These are phyloP conservation scores for Canavalia ensiformis DNA, from an alignment of 306 rosid species.

Conservation along the genomic window DNA sequence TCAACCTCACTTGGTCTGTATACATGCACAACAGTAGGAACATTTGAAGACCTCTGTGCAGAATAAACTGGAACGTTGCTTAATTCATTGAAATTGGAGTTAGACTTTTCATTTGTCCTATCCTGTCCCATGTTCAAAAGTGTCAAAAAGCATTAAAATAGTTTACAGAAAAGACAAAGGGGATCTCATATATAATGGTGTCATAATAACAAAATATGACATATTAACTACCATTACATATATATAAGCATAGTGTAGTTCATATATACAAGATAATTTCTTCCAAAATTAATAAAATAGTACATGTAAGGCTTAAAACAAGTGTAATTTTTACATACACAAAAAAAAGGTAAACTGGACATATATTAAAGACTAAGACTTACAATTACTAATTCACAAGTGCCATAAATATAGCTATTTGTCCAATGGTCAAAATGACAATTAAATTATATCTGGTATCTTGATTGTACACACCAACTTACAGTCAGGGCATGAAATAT, in stretches of 20 bases:
- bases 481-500: conserved; percentile 40
- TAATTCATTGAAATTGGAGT: conserved; percentile 43
- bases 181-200: background rate
- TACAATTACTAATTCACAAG: background rate
- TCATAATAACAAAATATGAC: conserved; percentile 34
- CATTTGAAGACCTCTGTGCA: conserved; percentile 45
- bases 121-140: conserved; percentile 60
- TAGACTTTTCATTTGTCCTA: conserved; percentile 42
- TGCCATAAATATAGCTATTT: background rate
- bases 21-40: conserved; percentile 83
- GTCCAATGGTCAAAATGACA: conserved; percentile 10
- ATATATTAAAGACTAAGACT: conserved; percentile 5
- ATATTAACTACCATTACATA: background rate
- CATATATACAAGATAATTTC: background rate
- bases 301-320: background rate
- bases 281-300: conserved; percentile 24
- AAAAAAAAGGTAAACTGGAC: background rate
- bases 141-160: conserved; percentile 36
- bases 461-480: conserved; percentile 14
- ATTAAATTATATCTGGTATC: conserved; percentile 2
- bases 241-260: background rate
- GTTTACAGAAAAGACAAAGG: conserved; percentile 22
- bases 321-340: background rate
- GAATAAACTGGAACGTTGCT: conserved; percentile 46
- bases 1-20: conserved; percentile 78